Base-by-base conservation (phyloP, 2,329 filamentous ascomycete species). In the Diplodia corticola region DNA sequence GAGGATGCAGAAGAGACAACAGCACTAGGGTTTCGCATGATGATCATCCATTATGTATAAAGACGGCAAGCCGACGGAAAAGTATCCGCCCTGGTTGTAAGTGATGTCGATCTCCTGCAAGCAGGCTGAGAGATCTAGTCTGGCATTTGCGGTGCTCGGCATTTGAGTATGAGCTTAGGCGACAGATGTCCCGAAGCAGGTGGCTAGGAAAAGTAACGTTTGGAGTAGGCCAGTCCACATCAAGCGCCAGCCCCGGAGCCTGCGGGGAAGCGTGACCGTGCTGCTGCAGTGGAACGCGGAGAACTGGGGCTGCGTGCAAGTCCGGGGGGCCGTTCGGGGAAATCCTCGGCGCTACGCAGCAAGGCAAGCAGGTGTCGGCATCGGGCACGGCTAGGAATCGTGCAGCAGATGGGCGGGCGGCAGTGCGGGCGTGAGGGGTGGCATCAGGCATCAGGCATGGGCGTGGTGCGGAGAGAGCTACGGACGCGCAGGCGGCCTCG, bases 181-280 rank as follows among this genome's bases (percentile, higher is more conserved):
- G 60, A 63, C 48, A 63, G 60, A 63, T 63, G 30, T 13, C 26
- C 60, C 60, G 60, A 63, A 53, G 48, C 60, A 53, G 12, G 60
- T 17, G 6, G 46, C 60, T 15, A 24, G 33, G 20, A 53, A 12
- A 7, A 24, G 60, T n/a, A 46, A 61, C 35, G 17, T 35, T 35
- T 26, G 4, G 40, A 61, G 57, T 28, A 49, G 44, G 44, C 50
- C 57, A 61, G 40, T 61, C 57, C 57, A 35, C 57, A 61, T 35
- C 26, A 28, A 49, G 44, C 28, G 44, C 57, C 57, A 20, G 26
- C 57, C 40, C 57, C 49, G 60, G 57, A 22, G 30, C 33, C 26
- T 63, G 48, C 60, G 60, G 60, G 46, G 46, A 63, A 51, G 60
- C 17, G 60, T 63, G 60, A 53, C 35, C 26, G 13, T 49, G 26